phyloP scores from a whole-genome alignment of 257 asterid species.

The Mentha longifolia region DNA sequence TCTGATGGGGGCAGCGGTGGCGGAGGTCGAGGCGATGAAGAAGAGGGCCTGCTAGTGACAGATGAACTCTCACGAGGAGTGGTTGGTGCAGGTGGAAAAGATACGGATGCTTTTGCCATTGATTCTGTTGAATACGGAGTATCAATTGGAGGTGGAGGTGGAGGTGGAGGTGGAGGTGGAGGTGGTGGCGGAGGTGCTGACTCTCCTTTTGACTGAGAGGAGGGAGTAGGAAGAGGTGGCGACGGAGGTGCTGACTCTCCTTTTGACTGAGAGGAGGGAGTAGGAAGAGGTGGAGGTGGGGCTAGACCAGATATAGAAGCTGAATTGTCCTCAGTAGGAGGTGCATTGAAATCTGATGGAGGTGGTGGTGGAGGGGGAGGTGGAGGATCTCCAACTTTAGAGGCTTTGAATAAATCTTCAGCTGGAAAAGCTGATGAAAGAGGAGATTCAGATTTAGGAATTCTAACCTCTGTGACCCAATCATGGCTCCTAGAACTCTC shows the following conservation, averaged over 20 bases:
- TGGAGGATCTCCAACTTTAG: conserved; percentile 31
- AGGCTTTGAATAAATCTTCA: conserved; percentile 36
- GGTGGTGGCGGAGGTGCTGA: conserved; percentile 5
- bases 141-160: conserved; percentile 31
- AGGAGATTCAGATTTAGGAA: conserved; percentile 33
- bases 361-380: conserved; percentile 41
- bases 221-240: conserved; percentile 35
- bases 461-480: conserved; percentile 24
- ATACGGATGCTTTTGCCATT: conserved; percentile 15
- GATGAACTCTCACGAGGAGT: conserved; percentile 26
- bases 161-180: too few species aligned
- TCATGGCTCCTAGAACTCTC: conserved; percentile 29
- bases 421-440: conserved; percentile 36
- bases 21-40: conserved; percentile 21
- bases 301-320: conserved; percentile 28
- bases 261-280: conserved; percentile 40
- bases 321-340: conserved; percentile 26
- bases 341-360: conserved; percentile 9
- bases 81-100: conserved; percentile 31
- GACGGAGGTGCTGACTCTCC: conserved; percentile 25
- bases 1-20: conserved; percentile 19
- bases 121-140: conserved; percentile 30
- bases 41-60: conserved; percentile 8
- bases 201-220: conserved; percentile 41
- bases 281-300: conserved; percentile 34